Evolutionary conservation across 805 yeast species (phyloP).

Genomic region (Saturnispora gosingensis): DNA sequence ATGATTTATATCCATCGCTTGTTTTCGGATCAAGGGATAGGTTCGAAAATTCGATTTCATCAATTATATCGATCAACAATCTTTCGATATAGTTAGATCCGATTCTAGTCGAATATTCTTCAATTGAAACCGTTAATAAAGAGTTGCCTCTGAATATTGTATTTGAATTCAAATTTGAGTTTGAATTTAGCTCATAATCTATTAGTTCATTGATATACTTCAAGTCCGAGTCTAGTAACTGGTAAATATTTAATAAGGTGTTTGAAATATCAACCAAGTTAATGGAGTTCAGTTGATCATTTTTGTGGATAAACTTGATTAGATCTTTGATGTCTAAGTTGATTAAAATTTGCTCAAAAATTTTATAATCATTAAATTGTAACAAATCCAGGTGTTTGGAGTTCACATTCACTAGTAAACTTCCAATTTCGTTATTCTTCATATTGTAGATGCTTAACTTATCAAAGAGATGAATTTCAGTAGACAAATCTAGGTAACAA

Average conservation of each 20-base stretch:
- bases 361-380: slow-evolving; percentile 49
- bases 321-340: slow-evolving; percentile 45
- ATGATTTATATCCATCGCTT: slow-evolving; percentile 26
- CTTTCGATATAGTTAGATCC: slow-evolving; percentile 74
- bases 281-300: slow-evolving; percentile 14
- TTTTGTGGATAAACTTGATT: slow-evolving; percentile 36
- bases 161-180: slow-evolving; percentile 32
- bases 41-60: slow-evolving; percentile 38
- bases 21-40: slow-evolving; percentile 64
- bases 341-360: slow-evolving; percentile 52
- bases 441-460: slow-evolving; percentile 20
- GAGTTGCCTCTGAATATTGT: slow-evolving; percentile 80
- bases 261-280: slow-evolving; percentile 47
- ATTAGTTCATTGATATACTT: slow-evolving; percentile 67
- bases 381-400: slow-evolving; percentile 48
- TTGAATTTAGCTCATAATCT: slow-evolving; percentile 50
- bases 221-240: slow-evolving; percentile 56
- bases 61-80: slow-evolving; percentile 62
- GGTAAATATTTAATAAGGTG: slow-evolving; percentile 65
- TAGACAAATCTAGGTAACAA: slow-evolving; percentile 39
- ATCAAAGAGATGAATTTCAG: slow-evolving; percentile 29
- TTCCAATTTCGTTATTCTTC: slow-evolving; percentile 42
- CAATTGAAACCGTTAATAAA: slow-evolving; percentile 72
- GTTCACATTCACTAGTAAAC: slow-evolving; percentile 41
- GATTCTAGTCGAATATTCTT: slow-evolving; percentile 60